Percentiles rank a stretch among this genome's conserved stretches.
Evolutionary conservation across 2,329 filamentous ascomycete genomes (phyloP).

Genomic region (Neopestalotiopsis sp.): DNA sequence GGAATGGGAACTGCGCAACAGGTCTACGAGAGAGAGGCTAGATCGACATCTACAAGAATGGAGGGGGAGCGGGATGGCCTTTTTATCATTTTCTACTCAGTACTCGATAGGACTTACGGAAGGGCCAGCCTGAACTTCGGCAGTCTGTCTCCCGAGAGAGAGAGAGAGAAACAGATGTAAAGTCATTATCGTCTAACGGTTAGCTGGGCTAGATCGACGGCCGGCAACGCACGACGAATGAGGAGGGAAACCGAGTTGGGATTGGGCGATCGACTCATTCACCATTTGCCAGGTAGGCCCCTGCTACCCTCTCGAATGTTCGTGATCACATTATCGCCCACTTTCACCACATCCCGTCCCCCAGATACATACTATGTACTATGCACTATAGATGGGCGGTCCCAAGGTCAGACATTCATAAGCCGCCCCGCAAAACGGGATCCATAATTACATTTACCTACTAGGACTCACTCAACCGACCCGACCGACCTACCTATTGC

Average conservation of each 20-base stretch:
- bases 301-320: background rate
- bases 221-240: background rate
- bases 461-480: background rate
- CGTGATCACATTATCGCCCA: background rate
- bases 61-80: background rate
- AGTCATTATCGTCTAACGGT: background rate
- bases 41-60: background rate
- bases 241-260: background rate
- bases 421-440: background rate
- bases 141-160: background rate
- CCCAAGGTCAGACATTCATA: background rate
- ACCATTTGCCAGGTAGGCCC: background rate
- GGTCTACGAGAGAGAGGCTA: background rate
- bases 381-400: background rate
- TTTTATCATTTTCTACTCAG: background rate
- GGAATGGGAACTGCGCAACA: background rate
- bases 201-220: background rate
- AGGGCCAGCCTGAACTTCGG: background rate
- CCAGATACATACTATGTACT: background rate
- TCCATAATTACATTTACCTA: background rate
- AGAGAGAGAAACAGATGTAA: background rate
- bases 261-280: background rate
- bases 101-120: background rate
- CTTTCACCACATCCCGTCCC: background rate
- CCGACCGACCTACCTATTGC: background rate